phyloP scores from a whole-genome alignment of 2,329 filamentous ascomycete genomes.

The Shiraia sp. region DNA sequence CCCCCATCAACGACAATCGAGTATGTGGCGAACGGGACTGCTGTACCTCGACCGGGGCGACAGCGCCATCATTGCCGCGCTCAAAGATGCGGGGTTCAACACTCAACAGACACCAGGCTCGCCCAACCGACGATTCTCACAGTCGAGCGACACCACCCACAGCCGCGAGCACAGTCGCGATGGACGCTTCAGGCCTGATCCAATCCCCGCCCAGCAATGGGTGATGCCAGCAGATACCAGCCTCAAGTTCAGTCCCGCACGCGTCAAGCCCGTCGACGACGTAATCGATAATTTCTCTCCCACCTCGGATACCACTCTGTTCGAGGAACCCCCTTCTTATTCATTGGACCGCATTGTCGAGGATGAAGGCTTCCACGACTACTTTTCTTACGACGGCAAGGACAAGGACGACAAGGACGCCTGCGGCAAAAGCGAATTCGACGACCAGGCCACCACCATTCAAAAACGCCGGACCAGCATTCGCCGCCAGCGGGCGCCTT shows the following conservation, averaged over 20 bases:
- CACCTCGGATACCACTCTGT: constrained; percentile 20
- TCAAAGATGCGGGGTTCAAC: constrained; percentile 23
- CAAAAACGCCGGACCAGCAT: constrained; percentile 12
- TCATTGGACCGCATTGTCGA: constrained; percentile 21
- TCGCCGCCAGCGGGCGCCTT: constrained; percentile 19
- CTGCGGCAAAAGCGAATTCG: constrained; percentile 9
- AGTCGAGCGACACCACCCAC: constrained; percentile 14
- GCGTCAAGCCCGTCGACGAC: constrained; percentile 14
- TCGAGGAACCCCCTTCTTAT: constrained; percentile 21
- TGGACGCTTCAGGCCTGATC: constrained; percentile 1
- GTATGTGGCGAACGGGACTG: constrained; percentile 27
- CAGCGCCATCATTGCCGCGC: constrained; percentile 24
- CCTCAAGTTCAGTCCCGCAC: constrained; percentile 20
- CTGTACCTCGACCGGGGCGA: constrained; percentile 26
- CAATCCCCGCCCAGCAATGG: constrained; percentile 8
- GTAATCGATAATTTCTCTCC: constrained; percentile 17
- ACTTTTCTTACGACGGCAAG: constrained; percentile 5
- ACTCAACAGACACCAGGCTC: constrained; percentile 15
- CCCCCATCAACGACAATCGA: constrained; percentile 19
- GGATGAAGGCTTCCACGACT: constrained; percentile 12
- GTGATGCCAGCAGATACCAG: constrained; percentile 9
- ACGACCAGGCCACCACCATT: constrained; percentile 8
- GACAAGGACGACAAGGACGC: constrained; percentile 9
- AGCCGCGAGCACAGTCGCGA: constrained; percentile 1
- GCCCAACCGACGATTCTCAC: constrained; percentile 18